A percentile compares a stretch with the other conserved stretches of the same genome.
phyloP scores from a whole-genome alignment of 2,329 filamentous ascomycete genomes.

The Knufia fluminis region DNA sequence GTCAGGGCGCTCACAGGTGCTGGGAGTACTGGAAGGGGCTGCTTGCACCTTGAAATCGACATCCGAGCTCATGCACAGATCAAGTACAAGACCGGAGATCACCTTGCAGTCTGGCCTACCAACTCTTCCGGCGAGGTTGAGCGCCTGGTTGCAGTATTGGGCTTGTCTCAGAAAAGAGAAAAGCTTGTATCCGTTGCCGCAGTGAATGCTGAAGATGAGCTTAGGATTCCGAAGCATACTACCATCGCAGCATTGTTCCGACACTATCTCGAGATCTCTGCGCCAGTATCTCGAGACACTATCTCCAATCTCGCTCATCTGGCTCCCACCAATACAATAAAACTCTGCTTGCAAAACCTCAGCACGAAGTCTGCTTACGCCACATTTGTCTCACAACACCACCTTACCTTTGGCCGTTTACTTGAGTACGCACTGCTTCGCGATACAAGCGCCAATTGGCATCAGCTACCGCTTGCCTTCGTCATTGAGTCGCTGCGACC shows the following conservation, averaged over 20 bases:
- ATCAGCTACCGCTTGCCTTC: constrained; percentile 18
- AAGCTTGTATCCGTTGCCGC: constrained; percentile 18
- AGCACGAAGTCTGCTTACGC: constrained; percentile 86
- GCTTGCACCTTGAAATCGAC: constrained; percentile 34
- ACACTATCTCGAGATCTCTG: constrained; percentile 89
- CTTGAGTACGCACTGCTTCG: constrained; percentile 25
- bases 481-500: constrained; percentile 19
- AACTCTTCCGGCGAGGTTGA: constrained; percentile 31
- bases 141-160: constrained; percentile 26
- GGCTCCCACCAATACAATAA: constrained; percentile 66
- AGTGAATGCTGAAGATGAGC: constrained; percentile 17
- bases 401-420: constrained; percentile 25
- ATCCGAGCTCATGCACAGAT: constrained; percentile 33
- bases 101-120: constrained; percentile 34
- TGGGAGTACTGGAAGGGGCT: constrained; percentile 43
- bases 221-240: constrained; percentile 83
- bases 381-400: constrained; percentile 49
- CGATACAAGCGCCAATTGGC: constrained; percentile 16
- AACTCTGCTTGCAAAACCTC: constrained; percentile 71
- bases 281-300: constrained; percentile 85
- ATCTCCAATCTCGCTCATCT: constrained; percentile 73
- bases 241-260: constrained; percentile 77
- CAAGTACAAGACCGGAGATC: constrained; percentile 34
- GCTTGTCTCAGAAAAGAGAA: constrained; percentile 22
- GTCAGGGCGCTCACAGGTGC: constrained; percentile 72